A percentile compares a stretch with the other conserved stretches of the same genome.
phyloP scores from a whole-genome alignment of 768 basidiomycete genomes.

The Hysterangium stoloniferum region DNA sequence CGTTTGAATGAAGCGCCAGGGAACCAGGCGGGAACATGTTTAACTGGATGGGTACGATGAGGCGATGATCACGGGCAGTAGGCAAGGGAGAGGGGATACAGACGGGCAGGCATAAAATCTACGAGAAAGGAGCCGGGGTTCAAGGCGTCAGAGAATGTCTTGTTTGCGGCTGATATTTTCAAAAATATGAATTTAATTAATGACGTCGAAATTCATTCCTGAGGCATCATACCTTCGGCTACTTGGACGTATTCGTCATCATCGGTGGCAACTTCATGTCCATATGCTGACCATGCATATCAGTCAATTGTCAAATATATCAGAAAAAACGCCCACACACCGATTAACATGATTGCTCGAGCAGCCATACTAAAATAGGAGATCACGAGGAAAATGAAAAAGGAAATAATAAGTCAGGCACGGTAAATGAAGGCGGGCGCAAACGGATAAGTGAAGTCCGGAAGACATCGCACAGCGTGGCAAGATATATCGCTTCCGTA shows the following conservation, averaged over 20 bases:
- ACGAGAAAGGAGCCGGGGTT: slow-evolving; percentile 6
- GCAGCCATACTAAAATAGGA: neutral
- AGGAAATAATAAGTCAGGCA: neutral
- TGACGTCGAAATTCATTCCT: neutral
- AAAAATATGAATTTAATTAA: neutral
- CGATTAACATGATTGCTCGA: neutral
- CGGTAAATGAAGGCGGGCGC: too few relatives aligned
- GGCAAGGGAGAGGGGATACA: neutral
- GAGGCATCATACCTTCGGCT: slow-evolving; percentile 16
- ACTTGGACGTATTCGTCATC: slow-evolving; percentile 25
- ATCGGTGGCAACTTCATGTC: slow-evolving; percentile 22
- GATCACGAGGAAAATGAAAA: neutral
- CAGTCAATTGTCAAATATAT: neutral
- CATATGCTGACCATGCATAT: slow-evolving; percentile 18
- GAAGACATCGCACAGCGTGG: too few relatives aligned
- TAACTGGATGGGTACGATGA: slow-evolving; percentile 1
- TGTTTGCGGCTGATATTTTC: neutral
- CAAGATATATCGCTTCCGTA: too few relatives aligned
- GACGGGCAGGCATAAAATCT: slow-evolving; percentile 5
- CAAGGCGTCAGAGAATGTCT: neutral
- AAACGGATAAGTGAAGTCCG: too few relatives aligned
- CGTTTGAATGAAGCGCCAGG: slow-evolving; percentile 2
- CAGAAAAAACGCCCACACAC: neutral
- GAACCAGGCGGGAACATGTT: slow-evolving; percentile 8
- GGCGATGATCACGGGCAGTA: neutral